Percentiles rank a stretch among this genome's conserved stretches.
These are phyloP conservation scores for Leptographium wingfieldii DNA, from an alignment of 2,329 filamentous ascomycete species.

Conservation along the genomic window DNA sequence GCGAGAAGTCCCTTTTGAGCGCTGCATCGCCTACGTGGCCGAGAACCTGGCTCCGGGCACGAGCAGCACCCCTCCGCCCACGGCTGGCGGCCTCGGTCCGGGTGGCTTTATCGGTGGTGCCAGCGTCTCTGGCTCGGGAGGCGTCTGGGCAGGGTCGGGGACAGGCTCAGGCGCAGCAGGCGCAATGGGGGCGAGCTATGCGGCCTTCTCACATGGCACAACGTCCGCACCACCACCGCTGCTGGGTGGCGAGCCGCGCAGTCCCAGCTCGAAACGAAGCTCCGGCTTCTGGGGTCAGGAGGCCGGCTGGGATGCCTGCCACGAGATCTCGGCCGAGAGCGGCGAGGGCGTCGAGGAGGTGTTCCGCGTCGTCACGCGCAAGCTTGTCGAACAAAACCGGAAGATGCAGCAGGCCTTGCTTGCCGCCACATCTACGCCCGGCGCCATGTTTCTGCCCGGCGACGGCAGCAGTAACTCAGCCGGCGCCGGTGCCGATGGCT, in stretches of 20 bases:
- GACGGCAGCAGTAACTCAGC: constrained; percentile 6
- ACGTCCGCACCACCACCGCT: constrained; percentile 11
- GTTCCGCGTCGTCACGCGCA: constrained; percentile 57
- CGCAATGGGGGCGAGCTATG: background rate
- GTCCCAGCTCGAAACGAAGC: constrained; percentile 51
- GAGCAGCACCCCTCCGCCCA: constrained; percentile 54
- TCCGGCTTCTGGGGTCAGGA: constrained; percentile 85
- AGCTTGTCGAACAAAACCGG: constrained; percentile 51
- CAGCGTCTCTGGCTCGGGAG: background rate
- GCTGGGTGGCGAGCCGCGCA: constrained; percentile 36
- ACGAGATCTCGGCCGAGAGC: constrained; percentile 89
- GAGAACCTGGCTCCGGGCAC: constrained; percentile 71
- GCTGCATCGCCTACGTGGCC: constrained; percentile 89
- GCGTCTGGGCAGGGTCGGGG: background rate
- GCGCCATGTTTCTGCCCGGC: constrained; percentile 17
- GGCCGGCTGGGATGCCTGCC: constrained; percentile 91
- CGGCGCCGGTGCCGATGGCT: constrained; percentile 3
- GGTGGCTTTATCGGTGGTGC: background rate
- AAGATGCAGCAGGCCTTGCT: constrained; percentile 48
- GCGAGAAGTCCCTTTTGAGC: constrained; percentile 83
- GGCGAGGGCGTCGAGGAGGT: constrained; percentile 96
- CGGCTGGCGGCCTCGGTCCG: constrained; percentile 23
- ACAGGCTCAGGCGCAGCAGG: background rate
- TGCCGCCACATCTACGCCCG: constrained; percentile 39
- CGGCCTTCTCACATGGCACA: constrained; percentile 2